Percentiles rank a stretch among this genome's conserved stretches.
Evolutionary conservation across 1,284 basidiomycete species (phyloP).

Genomic region (Boletellus deceptivus): DNA sequence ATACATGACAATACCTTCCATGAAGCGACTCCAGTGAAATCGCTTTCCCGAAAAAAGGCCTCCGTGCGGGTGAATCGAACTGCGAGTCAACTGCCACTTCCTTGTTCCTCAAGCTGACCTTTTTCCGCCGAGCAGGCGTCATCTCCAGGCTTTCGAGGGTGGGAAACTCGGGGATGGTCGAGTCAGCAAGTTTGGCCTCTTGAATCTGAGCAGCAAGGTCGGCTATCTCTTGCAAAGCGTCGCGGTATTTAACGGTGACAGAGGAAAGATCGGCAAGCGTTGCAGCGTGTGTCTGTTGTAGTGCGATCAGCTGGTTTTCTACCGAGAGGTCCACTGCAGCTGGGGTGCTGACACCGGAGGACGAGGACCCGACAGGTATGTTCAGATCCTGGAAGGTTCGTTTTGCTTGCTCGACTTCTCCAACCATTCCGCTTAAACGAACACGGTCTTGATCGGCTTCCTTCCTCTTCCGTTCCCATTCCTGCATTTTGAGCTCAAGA

Average conservation of each 20-base stretch:
- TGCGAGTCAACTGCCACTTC: constrained; percentile 48
- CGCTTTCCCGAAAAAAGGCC: constrained; percentile 82
- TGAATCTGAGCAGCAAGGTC: constrained; percentile 83
- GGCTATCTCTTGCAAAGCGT: constrained; percentile 86
- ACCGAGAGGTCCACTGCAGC: constrained; percentile 35
- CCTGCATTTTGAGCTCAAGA: constrained; percentile 73
- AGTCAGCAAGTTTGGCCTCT: constrained; percentile 66
- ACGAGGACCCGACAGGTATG: constrained; percentile 25
- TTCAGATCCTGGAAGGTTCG: constrained; percentile 52
- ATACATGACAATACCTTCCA: constrained; percentile 54
- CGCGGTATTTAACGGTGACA: constrained; percentile 79
- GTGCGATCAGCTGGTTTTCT: constrained; percentile 58
- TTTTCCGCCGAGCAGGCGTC: constrained; percentile 48
- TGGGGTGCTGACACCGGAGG: constrained; percentile 34
- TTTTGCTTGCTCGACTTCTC: constrained; percentile 69
- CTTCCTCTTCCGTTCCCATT: constrained; percentile 69
- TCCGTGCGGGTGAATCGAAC: constrained; percentile 49
- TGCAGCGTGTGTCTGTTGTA: constrained; percentile 75
- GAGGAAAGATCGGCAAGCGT: constrained; percentile 78
- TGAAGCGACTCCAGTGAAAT: constrained; percentile 81
- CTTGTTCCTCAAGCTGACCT: constrained; percentile 45
- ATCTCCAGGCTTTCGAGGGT: constrained; percentile 47
- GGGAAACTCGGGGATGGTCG: constrained; percentile 46
- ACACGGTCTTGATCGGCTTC: constrained; percentile 63
- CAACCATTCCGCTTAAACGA: constrained; percentile 64